These are phyloP conservation scores for Zelonia costaricensis DNA, from an alignment of 208 protist species.

Conservation along the genomic window DNA sequence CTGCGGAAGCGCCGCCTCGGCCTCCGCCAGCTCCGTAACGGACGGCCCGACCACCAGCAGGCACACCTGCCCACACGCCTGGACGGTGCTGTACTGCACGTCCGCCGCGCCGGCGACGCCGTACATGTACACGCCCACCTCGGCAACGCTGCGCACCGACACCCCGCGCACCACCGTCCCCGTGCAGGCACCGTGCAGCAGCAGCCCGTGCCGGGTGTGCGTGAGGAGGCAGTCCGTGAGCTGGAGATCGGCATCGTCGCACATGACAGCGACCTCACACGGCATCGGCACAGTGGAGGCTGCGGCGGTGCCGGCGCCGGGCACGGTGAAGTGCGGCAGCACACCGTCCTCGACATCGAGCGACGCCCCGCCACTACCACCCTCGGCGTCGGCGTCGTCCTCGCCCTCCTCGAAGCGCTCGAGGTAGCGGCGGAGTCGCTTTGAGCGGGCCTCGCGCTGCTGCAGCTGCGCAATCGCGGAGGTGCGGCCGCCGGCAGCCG, in stretches of 20 bases:
- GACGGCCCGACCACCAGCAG: slow-evolving; percentile 62
- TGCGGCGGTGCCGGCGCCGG: slow-evolving; percentile 7
- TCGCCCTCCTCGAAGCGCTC: slow-evolving; percentile 9
- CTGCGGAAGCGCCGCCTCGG: slow-evolving; percentile 17
- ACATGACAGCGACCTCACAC: slow-evolving; percentile 69
- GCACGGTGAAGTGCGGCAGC: slow-evolving; percentile 40
- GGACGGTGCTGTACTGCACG: slow-evolving; percentile 41
- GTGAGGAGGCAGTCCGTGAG: slow-evolving; percentile 67
- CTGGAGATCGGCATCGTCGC: slow-evolving; percentile 71
- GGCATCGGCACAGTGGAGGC: slow-evolving; percentile 1
- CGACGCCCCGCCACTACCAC: neutral
- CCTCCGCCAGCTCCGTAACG: slow-evolving; percentile 31
- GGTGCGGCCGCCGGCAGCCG: neutral
- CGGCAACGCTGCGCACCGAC: slow-evolving; percentile 53
- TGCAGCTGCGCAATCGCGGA: slow-evolving; percentile 31
- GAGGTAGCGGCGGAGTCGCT: slow-evolving; percentile 16
- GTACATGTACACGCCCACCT: slow-evolving; percentile 65
- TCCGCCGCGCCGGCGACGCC: slow-evolving; percentile 44
- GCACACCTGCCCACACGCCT: slow-evolving; percentile 60
- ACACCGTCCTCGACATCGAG: slow-evolving; percentile 24
- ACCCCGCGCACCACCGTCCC: slow-evolving; percentile 33
- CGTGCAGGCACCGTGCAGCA: slow-evolving; percentile 54
- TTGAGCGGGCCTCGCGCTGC: slow-evolving; percentile 26
- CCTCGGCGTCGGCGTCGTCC: slow-evolving; percentile 11
- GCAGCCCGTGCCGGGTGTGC: slow-evolving; percentile 55